These are phyloP conservation scores for Acer campestre DNA, from an alignment of 345 rosid species.

Conservation along the genomic window DNA sequence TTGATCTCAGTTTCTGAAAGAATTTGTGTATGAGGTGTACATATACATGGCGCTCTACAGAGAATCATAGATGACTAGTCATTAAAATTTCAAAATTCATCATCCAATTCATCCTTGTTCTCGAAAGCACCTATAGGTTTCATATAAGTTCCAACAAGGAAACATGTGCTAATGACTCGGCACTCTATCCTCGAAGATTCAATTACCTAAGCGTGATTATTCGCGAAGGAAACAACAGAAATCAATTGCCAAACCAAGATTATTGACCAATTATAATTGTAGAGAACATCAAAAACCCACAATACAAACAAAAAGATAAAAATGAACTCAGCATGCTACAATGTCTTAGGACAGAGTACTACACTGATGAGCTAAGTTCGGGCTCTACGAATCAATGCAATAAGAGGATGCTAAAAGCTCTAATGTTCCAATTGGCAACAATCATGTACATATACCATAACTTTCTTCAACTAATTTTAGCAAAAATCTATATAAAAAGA, in stretches of 20 bases:
- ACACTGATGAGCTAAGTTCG: not conserved
- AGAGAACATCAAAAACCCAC: slow-evolving; percentile 4
- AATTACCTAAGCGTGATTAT: not conserved
- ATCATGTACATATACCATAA: not conserved
- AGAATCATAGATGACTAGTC: not conserved
- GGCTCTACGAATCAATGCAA: not conserved
- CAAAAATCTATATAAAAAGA: not conserved
- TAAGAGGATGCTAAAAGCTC: not conserved
- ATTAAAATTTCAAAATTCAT: not conserved
- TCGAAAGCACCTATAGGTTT: not conserved
- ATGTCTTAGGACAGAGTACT: not conserved
- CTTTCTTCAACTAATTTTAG: not conserved
- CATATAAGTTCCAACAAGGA: not conserved
- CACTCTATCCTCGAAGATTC: not conserved
- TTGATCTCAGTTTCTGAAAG: not conserved
- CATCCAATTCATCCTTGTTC: not conserved
- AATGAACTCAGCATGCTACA: not conserved
- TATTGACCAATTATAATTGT: not conserved
- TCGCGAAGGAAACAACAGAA: not conserved
- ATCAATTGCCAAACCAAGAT: no score
- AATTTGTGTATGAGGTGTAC: no score
- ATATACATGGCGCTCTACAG: not conserved
- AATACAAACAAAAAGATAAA: not conserved
- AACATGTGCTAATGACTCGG: not conserved
- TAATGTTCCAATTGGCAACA: not conserved